Evolutionary conservation across 257 asterid species (phyloP).

Genomic region (Solanum pennellii): DNA sequence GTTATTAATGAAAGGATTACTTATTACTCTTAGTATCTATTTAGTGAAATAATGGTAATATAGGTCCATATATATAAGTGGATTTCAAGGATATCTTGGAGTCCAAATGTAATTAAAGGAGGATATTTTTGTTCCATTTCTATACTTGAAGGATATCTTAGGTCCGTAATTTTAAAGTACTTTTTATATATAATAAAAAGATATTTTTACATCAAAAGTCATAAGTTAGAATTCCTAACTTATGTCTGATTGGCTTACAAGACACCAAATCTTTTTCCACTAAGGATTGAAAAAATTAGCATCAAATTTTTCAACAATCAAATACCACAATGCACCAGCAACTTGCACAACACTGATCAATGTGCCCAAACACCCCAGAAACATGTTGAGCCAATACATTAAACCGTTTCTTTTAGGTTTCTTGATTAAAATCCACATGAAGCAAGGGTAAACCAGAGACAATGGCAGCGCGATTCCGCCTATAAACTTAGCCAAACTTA

Average conservation of each 20-base stretch:
- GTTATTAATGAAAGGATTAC: neutral
- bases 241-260: too few relatives aligned
- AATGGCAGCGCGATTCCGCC: conserved; percentile 51
- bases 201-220: too few relatives aligned
- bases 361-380: conserved; percentile 33
- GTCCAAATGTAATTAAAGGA: neutral
- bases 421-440: conserved; percentile 59
- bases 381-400: conserved; percentile 41
- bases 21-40: too few relatives aligned
- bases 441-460: conserved; percentile 52
- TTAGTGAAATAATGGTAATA: neutral
- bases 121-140: neutral
- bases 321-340: conserved; percentile 38
- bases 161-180: too few relatives aligned
- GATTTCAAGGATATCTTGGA: neutral
- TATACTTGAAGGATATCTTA: too few relatives aligned
- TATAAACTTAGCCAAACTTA: conserved; percentile 30
- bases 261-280: neutral
- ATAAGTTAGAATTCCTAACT: too few relatives aligned
- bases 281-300: conserved; percentile 68
- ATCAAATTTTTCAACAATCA: conserved; percentile 36
- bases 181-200: too few relatives aligned
- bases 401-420: conserved; percentile 21
- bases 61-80: neutral
- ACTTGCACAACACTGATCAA: conserved; percentile 13